Evolutionary conservation across 129 eudicot genomes (phyloP), one percentile per base, ranked within the genome.

Genomic region (Pulicaria dysenterica): DNA sequence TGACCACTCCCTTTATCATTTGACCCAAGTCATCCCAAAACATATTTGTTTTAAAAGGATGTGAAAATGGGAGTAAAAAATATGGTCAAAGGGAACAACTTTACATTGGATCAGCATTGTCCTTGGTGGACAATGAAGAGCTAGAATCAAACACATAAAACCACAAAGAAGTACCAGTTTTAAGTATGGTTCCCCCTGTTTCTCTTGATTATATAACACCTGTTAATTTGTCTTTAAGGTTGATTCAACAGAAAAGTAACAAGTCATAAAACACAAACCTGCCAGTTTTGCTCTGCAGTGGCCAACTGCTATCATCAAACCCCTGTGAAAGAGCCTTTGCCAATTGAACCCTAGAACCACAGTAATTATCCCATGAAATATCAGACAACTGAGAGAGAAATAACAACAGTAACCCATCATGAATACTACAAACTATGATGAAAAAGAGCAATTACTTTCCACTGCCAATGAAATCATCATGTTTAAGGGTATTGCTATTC

Each of bases 261-360:
- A 62, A 48, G 48, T 31, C 11, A 24, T 38, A 15, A 74, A 74
- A 61, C 40, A 53, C 82, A 61, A 62, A 94, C 99, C 91, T 89
- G 78, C 97, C 96, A 15, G 82, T 76, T 74, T 86, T 91, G 15
- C 81, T 74, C 79, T 91, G 95, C 72, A 95, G 75, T 47, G 97
- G 85, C 96, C 97, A 95, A 49, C 88, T n/a, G 83, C 87, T 79
- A 59, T 95, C 99, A 12, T 91, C 97, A 59, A 65, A 95, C 39
- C 96, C 97, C 53, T 83, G 80, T 6, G 89, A 84, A 16, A 95
- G 83, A 72, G 88, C 99, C 73, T 88, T 92, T 60, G 85, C 91
- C 80, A 95, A 78, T 74, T 83, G 97, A 59, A 88, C 73, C 88
- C 97, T 95, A 67, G 8, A 4, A 77, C 39, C 42, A 46, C 60